Evolutionary conservation across 768 basidiomycete species (phyloP).

Genomic region (Phylloporus arenicola): DNA sequence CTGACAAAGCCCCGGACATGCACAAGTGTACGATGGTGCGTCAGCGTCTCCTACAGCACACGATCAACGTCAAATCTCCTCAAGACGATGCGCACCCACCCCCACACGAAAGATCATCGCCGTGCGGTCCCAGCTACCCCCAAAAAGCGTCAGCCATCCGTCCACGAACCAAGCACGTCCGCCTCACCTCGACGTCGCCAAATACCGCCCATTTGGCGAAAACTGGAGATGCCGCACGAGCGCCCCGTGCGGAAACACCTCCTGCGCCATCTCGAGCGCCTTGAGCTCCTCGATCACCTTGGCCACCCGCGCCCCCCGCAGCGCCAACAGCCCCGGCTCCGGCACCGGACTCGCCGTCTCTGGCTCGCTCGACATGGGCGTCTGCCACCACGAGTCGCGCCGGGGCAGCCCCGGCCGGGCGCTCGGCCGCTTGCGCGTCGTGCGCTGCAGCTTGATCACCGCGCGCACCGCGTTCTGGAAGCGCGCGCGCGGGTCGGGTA

Average conservation of each 20-base stretch:
- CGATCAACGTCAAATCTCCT: not conserved
- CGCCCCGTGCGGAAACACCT: slow-evolving; percentile 39
- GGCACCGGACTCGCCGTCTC: slow-evolving; percentile 13
- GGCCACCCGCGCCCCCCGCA: slow-evolving; percentile 37
- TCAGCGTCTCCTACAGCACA: slow-evolving; percentile 34
- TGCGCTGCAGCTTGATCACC: slow-evolving; percentile 37
- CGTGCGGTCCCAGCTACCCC: slow-evolving; percentile 43
- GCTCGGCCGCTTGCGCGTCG: slow-evolving; percentile 21
- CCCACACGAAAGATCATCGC: slow-evolving; percentile 44
- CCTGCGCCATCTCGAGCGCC: slow-evolving; percentile 34
- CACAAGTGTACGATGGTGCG: slow-evolving; percentile 40
- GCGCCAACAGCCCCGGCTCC: slow-evolving; percentile 16
- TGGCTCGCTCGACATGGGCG: not conserved
- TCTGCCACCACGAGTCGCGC: slow-evolving; percentile 27
- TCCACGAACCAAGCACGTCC: not conserved
- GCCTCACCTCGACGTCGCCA: slow-evolving; percentile 48
- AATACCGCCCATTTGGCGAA: slow-evolving; percentile 49
- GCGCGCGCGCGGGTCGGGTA: slow-evolving; percentile 26
- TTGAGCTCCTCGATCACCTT: slow-evolving; percentile 37
- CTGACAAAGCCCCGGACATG: slow-evolving; percentile 49
- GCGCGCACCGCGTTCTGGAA: slow-evolving; percentile 39
- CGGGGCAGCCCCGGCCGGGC: slow-evolving; percentile 23
- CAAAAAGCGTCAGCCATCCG: not conserved
- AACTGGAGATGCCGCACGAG: slow-evolving; percentile 52
- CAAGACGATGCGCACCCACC: slow-evolving; percentile 21